These are phyloP conservation scores for Heliocybe sulcata DNA, from an alignment of 1,284 basidiomycete species.

Conservation along the genomic window DNA sequence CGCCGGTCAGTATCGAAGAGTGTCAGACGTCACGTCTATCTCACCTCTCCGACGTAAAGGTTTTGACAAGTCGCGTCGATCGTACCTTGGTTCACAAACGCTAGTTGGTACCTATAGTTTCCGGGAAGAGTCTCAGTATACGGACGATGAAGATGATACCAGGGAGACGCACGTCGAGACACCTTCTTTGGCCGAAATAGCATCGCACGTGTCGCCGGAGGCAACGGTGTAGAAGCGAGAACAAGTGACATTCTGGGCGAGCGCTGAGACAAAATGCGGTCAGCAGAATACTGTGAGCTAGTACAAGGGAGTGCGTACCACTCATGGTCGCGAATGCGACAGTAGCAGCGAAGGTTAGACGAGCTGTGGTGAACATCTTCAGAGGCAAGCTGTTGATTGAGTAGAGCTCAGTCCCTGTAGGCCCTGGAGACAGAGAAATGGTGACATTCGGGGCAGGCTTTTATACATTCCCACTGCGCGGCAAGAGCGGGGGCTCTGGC, in stretches of 20 bases:
- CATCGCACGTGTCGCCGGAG: constrained; percentile 58
- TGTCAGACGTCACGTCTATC: constrained; percentile 14
- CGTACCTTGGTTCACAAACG: constrained; percentile 41
- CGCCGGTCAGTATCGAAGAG: background rate
- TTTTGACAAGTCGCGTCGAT: constrained; percentile 54
- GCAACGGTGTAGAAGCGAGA: constrained; percentile 52
- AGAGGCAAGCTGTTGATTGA: background rate
- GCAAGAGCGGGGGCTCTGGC: too few relatives aligned
- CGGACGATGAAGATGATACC: too few relatives aligned
- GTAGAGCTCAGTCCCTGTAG: background rate
- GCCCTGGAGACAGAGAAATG: background rate
- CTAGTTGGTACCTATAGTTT: constrained; percentile 63
- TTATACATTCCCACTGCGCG: too few relatives aligned
- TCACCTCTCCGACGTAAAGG: constrained; percentile 34
- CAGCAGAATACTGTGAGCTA: background rate
- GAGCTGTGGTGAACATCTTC: background rate
- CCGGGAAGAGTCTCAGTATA: background rate
- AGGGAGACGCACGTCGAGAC: constrained; percentile 53
- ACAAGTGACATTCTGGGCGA: constrained; percentile 28
- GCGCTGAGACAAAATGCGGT: background rate
- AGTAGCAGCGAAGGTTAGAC: background rate
- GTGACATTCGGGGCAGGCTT: too few relatives aligned
- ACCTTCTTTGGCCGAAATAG: constrained; percentile 55
- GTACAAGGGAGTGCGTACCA: background rate
- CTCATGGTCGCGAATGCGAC: background rate